Conservation (phyloP, 108 stramenopile species). For the Stephanodiscus minutulus region DNA sequence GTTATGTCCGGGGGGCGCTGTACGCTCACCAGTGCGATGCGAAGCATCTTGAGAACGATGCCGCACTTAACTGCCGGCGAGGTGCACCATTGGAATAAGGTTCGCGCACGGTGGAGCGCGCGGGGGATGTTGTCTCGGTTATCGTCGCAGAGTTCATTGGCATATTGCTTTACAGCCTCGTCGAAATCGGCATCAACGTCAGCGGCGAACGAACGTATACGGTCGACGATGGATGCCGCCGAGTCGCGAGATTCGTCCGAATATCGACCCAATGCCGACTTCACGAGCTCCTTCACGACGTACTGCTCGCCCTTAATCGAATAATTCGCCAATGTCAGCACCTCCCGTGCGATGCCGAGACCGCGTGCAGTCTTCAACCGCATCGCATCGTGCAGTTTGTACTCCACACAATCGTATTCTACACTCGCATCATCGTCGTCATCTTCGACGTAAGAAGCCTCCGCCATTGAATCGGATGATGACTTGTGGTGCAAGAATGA, state of each 20-base stretch:
- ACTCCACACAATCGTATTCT: conserved; percentile 63
- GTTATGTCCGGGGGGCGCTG: conserved; percentile 63
- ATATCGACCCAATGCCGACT: conserved; percentile 10
- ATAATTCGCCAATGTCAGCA: conserved; percentile 45
- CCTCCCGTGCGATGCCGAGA: conserved; percentile 52
- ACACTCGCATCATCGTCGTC: conserved; percentile 49
- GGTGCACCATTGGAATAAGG: conserved; percentile 61
- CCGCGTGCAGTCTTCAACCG: conserved; percentile 60
- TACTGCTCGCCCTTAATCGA: conserved; percentile 56
- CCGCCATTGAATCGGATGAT: conserved; percentile 1
- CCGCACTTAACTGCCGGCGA: conserved; percentile 58
- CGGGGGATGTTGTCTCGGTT: conserved; percentile 51
- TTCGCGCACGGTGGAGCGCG: conserved; percentile 15
- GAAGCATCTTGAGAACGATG: conserved; percentile 66
- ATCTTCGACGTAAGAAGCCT: conserved; percentile 7
- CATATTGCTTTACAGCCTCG: conserved; percentile 53
- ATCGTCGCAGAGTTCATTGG: conserved; percentile 61
- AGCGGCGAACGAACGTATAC: conserved; percentile 60
- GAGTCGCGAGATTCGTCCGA: neutral
- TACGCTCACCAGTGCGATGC: conserved; percentile 68
- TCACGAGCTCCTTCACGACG: conserved; percentile 69
- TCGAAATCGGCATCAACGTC: conserved; percentile 57
- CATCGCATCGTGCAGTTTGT: conserved; percentile 65
- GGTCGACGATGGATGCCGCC: conserved; percentile 15
- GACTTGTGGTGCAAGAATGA: conserved; percentile 3